Evolutionary conservation across 1,284 basidiomycete species (phyloP).

Genomic region (Cutaneotrichosporon cyanovorans): DNA sequence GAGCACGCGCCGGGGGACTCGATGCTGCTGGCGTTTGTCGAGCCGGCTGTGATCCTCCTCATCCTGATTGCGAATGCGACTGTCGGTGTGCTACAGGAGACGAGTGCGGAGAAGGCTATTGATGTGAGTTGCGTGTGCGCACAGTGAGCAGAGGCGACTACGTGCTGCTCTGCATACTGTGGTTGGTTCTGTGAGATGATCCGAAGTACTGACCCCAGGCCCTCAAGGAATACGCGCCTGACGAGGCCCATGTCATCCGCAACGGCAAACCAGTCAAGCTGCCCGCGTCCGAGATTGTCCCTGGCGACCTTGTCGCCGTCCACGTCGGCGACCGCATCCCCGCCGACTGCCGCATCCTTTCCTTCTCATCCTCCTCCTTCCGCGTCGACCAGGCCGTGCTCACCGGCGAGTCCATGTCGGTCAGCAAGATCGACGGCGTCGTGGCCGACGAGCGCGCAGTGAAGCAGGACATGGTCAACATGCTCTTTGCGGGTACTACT

Average conservation of each 20-base stretch:
- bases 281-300: constrained; percentile 79
- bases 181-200: no score
- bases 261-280: constrained; percentile 63
- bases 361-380: constrained; percentile 77
- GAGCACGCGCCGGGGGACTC: constrained; percentile 56
- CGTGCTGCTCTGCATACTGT: no score
- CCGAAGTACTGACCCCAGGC: constrained; percentile 53
- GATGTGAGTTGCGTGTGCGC: constrained; percentile 75
- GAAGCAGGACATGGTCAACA: constrained; percentile 93
- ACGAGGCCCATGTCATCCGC: constrained; percentile 84
- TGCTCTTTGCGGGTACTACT: constrained; percentile 87
- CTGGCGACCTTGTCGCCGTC: constrained; percentile 82
- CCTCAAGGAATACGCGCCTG: constrained; percentile 86
- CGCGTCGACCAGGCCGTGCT: constrained; percentile 89
- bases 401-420: constrained; percentile 83
- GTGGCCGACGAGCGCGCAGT: constrained; percentile 69
- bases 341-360: constrained; percentile 80
- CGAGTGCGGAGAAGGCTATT: constrained; percentile 88
- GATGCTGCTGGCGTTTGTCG: constrained; percentile 69
- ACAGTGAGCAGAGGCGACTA: background rate
- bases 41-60: constrained; percentile 83
- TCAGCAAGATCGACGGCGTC: constrained; percentile 64
- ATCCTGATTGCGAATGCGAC: constrained; percentile 89
- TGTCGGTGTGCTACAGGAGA: constrained; percentile 91
- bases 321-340: constrained; percentile 90